Percentiles rank a stretch among this genome's conserved stretches.
Evolutionary conservation across 2,329 filamentous ascomycete species (phyloP).

Genomic region (Chrysosporium queenslandicum): DNA sequence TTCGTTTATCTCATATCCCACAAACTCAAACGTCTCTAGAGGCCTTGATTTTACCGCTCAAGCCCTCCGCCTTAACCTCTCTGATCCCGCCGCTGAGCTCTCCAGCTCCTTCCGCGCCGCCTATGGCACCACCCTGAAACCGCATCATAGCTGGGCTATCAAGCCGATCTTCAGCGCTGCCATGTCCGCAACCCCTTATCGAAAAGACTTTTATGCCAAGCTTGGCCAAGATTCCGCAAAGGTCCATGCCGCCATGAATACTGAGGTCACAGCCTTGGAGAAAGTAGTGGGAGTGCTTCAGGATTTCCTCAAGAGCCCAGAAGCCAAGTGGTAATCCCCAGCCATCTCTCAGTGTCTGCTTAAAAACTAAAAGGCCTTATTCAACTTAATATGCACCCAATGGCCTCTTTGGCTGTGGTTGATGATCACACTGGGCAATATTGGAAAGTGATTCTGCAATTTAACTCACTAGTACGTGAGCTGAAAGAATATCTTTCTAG

Average conservation of each 20-base stretch:
- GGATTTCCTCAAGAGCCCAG: slow-evolving; percentile 48
- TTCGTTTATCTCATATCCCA: not conserved
- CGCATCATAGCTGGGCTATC: slow-evolving; percentile 77
- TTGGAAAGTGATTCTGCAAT: no score
- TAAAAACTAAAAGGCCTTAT: no score
- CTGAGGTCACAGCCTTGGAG: slow-evolving; percentile 69
- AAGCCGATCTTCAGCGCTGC: slow-evolving; percentile 89
- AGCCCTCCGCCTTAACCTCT: slow-evolving; percentile 67
- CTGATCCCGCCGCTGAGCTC: slow-evolving; percentile 62
- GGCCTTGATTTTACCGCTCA: slow-evolving; percentile 89
- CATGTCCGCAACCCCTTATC: slow-evolving; percentile 87
- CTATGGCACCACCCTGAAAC: slow-evolving; percentile 80
- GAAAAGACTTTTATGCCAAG: slow-evolving; percentile 86
- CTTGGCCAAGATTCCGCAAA: slow-evolving; percentile 47
- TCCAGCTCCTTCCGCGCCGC: slow-evolving; percentile 74
- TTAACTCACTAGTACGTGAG: no score
- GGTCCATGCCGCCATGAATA: slow-evolving; percentile 54
- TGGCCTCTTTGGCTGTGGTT: no score
- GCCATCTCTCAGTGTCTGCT: no score
- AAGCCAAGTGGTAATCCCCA: slow-evolving; percentile 37
- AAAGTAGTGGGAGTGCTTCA: slow-evolving; percentile 68
- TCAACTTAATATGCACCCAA: no score
- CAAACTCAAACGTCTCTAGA: slow-evolving; percentile 38
- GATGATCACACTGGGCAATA: no score
- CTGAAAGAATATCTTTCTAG: not conserved